Evolutionary conservation across 2,329 filamentous ascomycete genomes (phyloP), one percentile per base, ranked within the genome.

Genomic region (Dactylellina leptospora): DNA sequence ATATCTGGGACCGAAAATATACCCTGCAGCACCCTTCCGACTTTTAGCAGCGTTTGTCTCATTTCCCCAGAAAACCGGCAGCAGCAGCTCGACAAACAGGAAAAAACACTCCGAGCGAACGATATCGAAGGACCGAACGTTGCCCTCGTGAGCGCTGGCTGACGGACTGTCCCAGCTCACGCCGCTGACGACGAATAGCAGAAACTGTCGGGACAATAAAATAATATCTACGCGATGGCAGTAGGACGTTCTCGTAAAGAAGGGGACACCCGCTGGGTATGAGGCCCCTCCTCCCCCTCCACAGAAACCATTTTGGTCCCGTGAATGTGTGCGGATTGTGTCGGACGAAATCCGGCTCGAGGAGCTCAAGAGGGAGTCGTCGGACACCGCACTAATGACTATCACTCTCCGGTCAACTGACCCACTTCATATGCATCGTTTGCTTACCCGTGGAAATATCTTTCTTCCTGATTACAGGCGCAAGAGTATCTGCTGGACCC

Each of bases 401-500:
- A 20, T 45, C 40, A 4, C 16, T 45, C 40, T 22, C n/a, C 18
- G 40, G 40, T 45, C 45, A 48, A 62, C 64, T 71, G 61, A 72
- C 58, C 44, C 45, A n/a, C 36, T 45, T 48, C 16, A 44, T n/a
- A 48, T 48, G 44, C 44, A 23, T 53, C 51, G 9, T 30, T 56
- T 4, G 51, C 63, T 71, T n/a, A n/a, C n/a, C n/a, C n/a, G n/a
- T n/a, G n/a, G n/a, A n/a, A n/a, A n/a, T n/a, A n/a, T 25, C 51
- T 45, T 55, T 71, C 66, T 61, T 48, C 44, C 18, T 40, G 4
- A 10, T 9, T 45, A 4, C 40, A 73, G 69, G 69, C 69, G 18
- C 58, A 68, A 28, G 69, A 73, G 20, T 73, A 73, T 30, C 61
- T 73, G 25, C 33, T 73, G 54, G 69, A 73, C 69, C 69, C 69